phyloP scores from a whole-genome alignment of 257 asterid genomes.

The Solanum tacnaense region DNA sequence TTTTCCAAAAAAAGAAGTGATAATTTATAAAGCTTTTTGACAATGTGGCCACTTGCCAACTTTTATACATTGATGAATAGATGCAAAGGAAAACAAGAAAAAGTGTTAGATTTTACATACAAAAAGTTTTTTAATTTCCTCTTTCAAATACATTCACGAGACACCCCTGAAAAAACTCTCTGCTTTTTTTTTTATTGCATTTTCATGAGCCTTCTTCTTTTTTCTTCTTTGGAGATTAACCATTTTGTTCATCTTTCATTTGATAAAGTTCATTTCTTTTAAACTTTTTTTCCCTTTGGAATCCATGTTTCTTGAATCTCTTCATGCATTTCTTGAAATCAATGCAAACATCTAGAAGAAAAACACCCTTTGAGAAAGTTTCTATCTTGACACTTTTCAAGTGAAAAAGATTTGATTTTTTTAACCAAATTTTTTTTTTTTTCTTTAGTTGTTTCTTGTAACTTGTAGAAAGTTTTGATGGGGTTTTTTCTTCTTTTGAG shows the following conservation, averaged over 20 bases:
- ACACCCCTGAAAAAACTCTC: conserved; percentile 19
- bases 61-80: conserved; percentile 14
- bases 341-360: conserved; percentile 62
- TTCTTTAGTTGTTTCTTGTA: background rate
- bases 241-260: background rate
- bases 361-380: conserved; percentile 14
- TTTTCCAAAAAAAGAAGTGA: background rate
- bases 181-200: conserved; percentile 10
- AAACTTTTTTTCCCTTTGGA: background rate
- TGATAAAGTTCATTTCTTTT: background rate
- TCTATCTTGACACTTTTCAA: conserved; percentile 8
- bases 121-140: conserved; percentile 1
- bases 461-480: background rate
- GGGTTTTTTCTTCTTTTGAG: background rate
- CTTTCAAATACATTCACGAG: conserved; percentile 29
- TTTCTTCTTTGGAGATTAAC: background rate
- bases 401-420: background rate
- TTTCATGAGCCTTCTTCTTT: conserved; percentile 8
- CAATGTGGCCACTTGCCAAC: conserved; percentile 12
- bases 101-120: conserved; percentile 9
- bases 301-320: conserved; percentile 52
- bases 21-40: background rate
- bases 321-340: conserved; percentile 81
- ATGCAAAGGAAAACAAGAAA: conserved; percentile 13
- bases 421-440: background rate